Base-by-base conservation (phyloP, 805 yeast genomes). In the Kodamaea leandrae region DNA sequence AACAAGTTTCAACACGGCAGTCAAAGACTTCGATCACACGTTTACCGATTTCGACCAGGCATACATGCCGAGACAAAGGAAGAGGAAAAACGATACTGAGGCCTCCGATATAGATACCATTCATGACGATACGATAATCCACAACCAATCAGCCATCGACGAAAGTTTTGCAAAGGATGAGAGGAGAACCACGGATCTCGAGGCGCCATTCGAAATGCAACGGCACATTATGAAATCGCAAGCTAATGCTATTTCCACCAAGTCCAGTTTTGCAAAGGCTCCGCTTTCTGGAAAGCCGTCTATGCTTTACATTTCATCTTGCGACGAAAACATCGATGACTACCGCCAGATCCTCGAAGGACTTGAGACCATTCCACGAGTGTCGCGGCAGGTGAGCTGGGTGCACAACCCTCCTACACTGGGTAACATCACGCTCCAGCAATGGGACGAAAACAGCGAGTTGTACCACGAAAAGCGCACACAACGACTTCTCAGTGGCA, bases 391-490 rank as follows among this genome's bases (percentile, higher is more conserved):
- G 16, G 36, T 20, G 4, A 42, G 37, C 32, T 38, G 48, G 45
- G 35, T 41, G 36, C 23, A 39, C 15, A 37, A 27, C 8, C 28
- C 23, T 12, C 25, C 36, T 4, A 35, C 32, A 4, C 26, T 39
- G 27, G 44, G 45, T 15, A 49, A 53, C 40, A 60, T 66, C 13
- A 55, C 66, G 6, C 49, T 59, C 8, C 49, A 61, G 13, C 62
- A 64, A 16, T 67, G 72, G 72, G 59, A 62, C 18, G 48, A 43
- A 5, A 52, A 55, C 36, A 41, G 52, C 16, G 49, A 53, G 14
- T 26, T 44, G 3, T 66, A 67, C 57, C 44, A 51, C 9, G 55
- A 55, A 29, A 37, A 44, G 3, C 41, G 62, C 16, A 42, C 51
- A 24, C 50, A 57, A 34, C 49, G 39, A 7, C 34, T 28, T 3